These are phyloP conservation scores for Chlorella ohadii DNA, from an alignment of 139 green algal genomes.

Conservation along the genomic window DNA sequence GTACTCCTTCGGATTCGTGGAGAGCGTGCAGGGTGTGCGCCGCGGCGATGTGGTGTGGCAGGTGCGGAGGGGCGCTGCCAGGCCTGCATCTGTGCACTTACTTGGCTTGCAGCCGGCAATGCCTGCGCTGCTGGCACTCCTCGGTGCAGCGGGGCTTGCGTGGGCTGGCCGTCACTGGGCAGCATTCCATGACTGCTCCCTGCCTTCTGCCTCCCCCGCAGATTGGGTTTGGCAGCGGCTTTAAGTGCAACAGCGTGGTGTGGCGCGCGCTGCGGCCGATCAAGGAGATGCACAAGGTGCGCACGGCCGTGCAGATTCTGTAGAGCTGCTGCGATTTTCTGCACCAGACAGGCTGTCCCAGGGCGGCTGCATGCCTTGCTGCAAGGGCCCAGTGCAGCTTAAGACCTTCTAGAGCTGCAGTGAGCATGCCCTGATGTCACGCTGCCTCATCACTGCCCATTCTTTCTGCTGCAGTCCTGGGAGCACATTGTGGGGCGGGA, in stretches of 20 bases:
- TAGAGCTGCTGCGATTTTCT: too few relatives aligned
- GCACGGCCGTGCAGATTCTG: not conserved
- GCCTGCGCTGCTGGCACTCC: too few relatives aligned
- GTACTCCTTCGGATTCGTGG: conserved; percentile 86
- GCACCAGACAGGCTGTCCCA: too few relatives aligned
- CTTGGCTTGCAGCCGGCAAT: not conserved
- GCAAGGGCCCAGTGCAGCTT: too few relatives aligned
- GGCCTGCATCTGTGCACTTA: not conserved
- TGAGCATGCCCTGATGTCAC: too few relatives aligned
- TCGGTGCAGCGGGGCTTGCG: too few relatives aligned
- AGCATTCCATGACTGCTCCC: too few relatives aligned
- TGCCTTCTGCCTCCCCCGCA: conserved; percentile 66
- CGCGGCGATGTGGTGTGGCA: conserved; percentile 88
- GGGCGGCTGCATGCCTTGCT: too few relatives aligned
- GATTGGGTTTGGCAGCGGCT: conserved; percentile 93
- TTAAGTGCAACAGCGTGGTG: conserved; percentile 97
- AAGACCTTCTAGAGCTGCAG: too few relatives aligned
- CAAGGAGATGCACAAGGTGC: conserved; percentile 39
- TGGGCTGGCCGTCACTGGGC: too few relatives aligned
- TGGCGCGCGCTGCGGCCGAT: conserved; percentile 79
- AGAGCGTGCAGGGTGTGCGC: conserved; percentile 68
- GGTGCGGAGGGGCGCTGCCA: conserved; percentile 42
- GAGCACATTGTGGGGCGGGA: conserved; percentile 40
- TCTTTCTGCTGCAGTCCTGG: conserved; percentile 20
- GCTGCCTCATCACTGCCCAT: not conserved